Evolutionary conservation across 106 monocot genomes (phyloP), one percentile per base, ranked within the genome.

Genomic region (Posidonia australis): DNA sequence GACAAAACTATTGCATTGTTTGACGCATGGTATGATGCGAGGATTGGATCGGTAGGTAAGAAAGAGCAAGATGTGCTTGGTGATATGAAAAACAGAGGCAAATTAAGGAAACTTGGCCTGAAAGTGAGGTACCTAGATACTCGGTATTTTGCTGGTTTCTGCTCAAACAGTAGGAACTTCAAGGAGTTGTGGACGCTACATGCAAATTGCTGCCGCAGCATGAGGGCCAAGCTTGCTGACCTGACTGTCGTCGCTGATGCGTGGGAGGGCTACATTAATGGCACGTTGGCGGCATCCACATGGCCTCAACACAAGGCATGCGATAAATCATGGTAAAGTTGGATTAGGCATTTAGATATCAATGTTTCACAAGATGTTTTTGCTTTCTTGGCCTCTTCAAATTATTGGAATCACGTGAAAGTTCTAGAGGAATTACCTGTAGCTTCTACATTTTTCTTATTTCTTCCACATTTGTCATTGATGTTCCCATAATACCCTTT

Each of bases 51-150:
- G 5, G 20, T 18, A 10, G 51, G 67, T 21, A 18, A 26, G 77
- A 82, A 84, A 65, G 85, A 85, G 24, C 89, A 89, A 49, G 85
- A 89, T 65, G 75, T 89, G 65, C 77, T 89, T 20, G 6, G 13
- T 21, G 4, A 30, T n/a, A 75, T 84, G 81, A 81, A 57, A 26
- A 14, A 25, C 10, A 28, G 74, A 16, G 88, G 88, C n/a, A 44
- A 29, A 3, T 74, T 84, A 20, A 21, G 27, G 3, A 24, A 64
- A 49, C 49, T 84, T 25, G 73, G 71, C 23, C 45, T 88, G 69
- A 84, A 42, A 43, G 79, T 81, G 26, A 78, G 81, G 51, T 88
- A 67, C 71, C 64, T 88, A 44, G 81, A 81, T 46, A 76, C 78
- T 1, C 41, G 47, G 2, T 68, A 77, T 67, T 84, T 88, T 45